phyloP scores from a whole-genome alignment of 345 rosid genomes.

The Citropsis articulata region DNA sequence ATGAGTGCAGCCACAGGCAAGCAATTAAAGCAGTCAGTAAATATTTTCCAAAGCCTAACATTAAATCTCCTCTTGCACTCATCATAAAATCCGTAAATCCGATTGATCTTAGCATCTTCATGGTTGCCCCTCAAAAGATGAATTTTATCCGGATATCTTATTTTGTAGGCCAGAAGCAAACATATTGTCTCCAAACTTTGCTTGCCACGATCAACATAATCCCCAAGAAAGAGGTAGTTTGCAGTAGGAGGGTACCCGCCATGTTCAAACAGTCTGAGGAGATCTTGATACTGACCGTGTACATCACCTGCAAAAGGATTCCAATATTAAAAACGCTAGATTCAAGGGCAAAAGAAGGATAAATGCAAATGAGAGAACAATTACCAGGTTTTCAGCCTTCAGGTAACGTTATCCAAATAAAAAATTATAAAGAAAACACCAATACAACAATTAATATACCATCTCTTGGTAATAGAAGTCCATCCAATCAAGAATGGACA shows the following conservation, averaged over 20 bases:
- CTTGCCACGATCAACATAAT: slow-evolving; percentile 96
- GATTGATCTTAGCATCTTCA: slow-evolving; percentile 95
- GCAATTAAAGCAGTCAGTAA: slow-evolving; percentile 90
- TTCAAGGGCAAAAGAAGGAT: neutral
- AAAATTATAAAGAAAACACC: neutral
- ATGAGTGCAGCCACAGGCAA: slow-evolving; percentile 92
- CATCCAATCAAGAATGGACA: slow-evolving; percentile 5
- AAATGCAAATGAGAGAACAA: neutral
- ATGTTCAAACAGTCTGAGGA: slow-evolving; percentile 72
- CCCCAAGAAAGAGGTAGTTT: slow-evolving; percentile 91
- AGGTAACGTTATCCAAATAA: neutral
- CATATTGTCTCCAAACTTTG: slow-evolving; percentile 98
- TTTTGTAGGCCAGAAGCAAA: slow-evolving; percentile 90
- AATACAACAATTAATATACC: slow-evolving; percentile 4
- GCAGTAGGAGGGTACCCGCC: slow-evolving; percentile 94
- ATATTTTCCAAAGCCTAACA: slow-evolving; percentile 91
- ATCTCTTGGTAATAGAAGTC: neutral
- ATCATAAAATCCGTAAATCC: slow-evolving; percentile 96
- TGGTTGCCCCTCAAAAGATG: slow-evolving; percentile 93
- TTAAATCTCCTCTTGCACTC: slow-evolving; percentile 97
- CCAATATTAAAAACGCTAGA: slow-evolving; percentile 14
- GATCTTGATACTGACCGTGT: slow-evolving; percentile 97
- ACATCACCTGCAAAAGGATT: slow-evolving; percentile 64
- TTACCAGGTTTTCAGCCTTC: neutral
- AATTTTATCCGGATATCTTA: slow-evolving; percentile 71